A percentile compares a stretch with the other conserved stretches of the same genome.
phyloP scores from a whole-genome alignment of 768 basidiomycete species.

The Candolleomyces aberdarensis region DNA sequence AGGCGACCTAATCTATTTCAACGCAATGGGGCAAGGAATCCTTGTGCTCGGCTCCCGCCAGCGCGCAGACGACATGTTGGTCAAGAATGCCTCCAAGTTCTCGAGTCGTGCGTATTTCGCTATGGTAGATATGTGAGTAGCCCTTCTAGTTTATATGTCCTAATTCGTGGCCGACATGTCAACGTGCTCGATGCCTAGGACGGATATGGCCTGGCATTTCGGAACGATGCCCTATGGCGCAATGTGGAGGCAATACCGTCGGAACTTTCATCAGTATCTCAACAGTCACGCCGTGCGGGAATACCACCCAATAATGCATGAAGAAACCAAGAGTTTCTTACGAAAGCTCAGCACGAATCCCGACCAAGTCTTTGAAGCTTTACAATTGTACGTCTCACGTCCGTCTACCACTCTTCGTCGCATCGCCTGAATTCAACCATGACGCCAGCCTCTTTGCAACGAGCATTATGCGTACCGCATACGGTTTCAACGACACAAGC shows the following conservation, averaged over 20 bases:
- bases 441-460: slow-evolving; percentile 5
- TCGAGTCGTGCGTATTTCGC: slow-evolving; percentile 1
- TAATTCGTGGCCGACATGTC: not conserved
- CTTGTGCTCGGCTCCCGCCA: slow-evolving; percentile 4
- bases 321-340: not conserved
- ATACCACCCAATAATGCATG: slow-evolving; percentile 14
- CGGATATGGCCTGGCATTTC: slow-evolving; percentile 4
- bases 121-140: slow-evolving; percentile 10
- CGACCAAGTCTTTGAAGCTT: not conserved
- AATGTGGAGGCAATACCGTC: slow-evolving; percentile 19
- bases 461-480: slow-evolving; percentile 21
- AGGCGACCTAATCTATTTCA: slow-evolving; percentile 14
- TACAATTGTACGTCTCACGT: not conserved
- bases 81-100: slow-evolving; percentile 1
- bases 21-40: slow-evolving; percentile 10
- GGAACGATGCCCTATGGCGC: slow-evolving; percentile 17
- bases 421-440: not conserved
- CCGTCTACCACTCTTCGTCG: not conserved
- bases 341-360: not conserved
- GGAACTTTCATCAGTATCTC: slow-evolving; percentile 23
- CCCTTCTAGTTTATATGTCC: not conserved
- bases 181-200: not conserved
- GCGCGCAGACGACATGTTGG: slow-evolving; percentile 1
- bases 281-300: slow-evolving; percentile 11
- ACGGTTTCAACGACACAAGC: slow-evolving; percentile 24